Evolutionary conservation across 768 basidiomycete genomes (phyloP).

Genomic region (Lactarius psammicola): DNA sequence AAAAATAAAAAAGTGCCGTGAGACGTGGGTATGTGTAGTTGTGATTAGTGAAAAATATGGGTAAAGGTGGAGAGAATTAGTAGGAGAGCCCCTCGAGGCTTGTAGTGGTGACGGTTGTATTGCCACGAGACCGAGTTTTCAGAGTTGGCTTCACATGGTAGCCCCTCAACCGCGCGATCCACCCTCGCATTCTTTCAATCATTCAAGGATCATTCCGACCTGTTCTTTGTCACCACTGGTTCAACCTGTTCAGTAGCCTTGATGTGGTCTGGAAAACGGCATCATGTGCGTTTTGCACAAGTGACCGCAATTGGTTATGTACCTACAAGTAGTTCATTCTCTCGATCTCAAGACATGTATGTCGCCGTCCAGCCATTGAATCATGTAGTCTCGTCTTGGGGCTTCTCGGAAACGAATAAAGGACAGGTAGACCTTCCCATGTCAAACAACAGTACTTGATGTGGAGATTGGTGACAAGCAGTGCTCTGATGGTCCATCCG

Average conservation of each 20-base stretch:
- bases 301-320: background rate
- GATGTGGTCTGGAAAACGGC: background rate
- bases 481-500: background rate
- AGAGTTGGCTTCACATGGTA: background rate
- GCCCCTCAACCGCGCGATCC: no score
- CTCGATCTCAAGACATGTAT: constrained; percentile 1
- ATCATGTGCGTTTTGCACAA: background rate
- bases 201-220: background rate
- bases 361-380: background rate
- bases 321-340: background rate
- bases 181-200: background rate
- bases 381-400: background rate
- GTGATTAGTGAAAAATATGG: background rate
- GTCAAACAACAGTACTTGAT: constrained; percentile 2
- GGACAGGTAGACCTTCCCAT: background rate
- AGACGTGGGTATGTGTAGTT: background rate
- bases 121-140: background rate
- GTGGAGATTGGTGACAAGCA: background rate
- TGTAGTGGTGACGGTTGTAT: background rate
- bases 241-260: background rate
- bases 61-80: background rate
- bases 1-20: no score
- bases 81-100: background rate
- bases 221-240: background rate
- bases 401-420: constrained; percentile 6